A percentile compares a stretch with the other conserved stretches of the same genome.
These are phyloP conservation scores for Kwoniella botswanensis DNA, from an alignment of 768 basidiomycete species.

Conservation along the genomic window DNA sequence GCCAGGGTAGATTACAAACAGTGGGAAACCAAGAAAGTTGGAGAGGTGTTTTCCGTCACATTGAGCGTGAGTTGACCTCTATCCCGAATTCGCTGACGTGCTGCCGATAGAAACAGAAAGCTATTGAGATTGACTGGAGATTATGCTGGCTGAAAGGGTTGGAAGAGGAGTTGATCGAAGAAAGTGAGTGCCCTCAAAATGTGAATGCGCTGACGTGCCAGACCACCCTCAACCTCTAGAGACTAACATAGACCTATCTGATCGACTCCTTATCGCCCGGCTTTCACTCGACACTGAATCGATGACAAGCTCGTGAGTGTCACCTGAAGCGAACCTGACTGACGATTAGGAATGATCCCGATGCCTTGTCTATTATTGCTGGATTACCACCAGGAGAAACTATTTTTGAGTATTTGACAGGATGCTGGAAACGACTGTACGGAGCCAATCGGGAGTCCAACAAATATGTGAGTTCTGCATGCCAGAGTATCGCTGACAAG, in stretches of 20 bases:
- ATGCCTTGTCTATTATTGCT: slow-evolving; percentile 61
- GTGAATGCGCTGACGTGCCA: slow-evolving; percentile 44
- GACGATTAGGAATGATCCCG: slow-evolving; percentile 64
- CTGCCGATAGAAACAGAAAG: slow-evolving; percentile 53
- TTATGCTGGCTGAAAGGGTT: slow-evolving; percentile 83
- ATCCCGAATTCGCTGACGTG: slow-evolving; percentile 9
- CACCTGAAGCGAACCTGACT: slow-evolving; percentile 49
- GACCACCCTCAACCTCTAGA: slow-evolving; percentile 55
- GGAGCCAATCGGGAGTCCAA: slow-evolving; percentile 55
- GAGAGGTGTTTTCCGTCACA: slow-evolving; percentile 74
- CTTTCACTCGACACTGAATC: slow-evolving; percentile 73
- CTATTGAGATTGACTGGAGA: slow-evolving; percentile 69
- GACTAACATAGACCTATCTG: slow-evolving; percentile 68
- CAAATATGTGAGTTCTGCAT: slow-evolving; percentile 29
- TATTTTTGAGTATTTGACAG: slow-evolving; percentile 84
- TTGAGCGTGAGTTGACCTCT: slow-evolving; percentile 67
- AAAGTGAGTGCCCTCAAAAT: slow-evolving; percentile 14
- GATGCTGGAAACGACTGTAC: slow-evolving; percentile 89
- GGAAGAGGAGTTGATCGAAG: slow-evolving; percentile 69
- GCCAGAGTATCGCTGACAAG: slow-evolving; percentile 1
- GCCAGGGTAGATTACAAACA: slow-evolving; percentile 62
- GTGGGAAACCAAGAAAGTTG: slow-evolving; percentile 79
- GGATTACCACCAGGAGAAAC: slow-evolving; percentile 79
- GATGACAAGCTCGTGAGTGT: slow-evolving; percentile 35
- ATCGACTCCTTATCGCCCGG: slow-evolving; percentile 80